These are phyloP conservation scores for Sarocladium strictum DNA, from an alignment of 2,329 filamentous ascomycete species.

Conservation along the genomic window DNA sequence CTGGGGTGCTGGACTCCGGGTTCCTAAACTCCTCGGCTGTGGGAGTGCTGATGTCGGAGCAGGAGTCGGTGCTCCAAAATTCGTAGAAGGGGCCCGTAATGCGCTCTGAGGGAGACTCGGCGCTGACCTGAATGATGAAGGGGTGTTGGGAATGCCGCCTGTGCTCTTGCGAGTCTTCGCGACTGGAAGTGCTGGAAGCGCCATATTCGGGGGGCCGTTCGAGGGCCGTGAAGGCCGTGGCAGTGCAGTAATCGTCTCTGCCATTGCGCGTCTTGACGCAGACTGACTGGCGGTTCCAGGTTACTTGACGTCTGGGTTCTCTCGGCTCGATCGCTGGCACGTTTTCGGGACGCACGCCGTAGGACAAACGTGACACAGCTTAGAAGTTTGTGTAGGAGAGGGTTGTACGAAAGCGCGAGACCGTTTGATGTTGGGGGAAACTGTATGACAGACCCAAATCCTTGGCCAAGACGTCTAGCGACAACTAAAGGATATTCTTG, in stretches of 20 bases:
- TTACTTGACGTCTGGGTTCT: background rate
- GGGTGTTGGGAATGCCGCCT: conserved; percentile 35
- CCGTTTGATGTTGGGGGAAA: background rate
- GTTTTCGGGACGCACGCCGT: background rate
- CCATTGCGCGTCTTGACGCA: background rate
- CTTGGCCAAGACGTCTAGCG: background rate
- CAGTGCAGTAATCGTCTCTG: conserved; percentile 25
- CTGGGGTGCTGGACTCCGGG: conserved; percentile 27
- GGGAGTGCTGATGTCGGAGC: conserved; percentile 49
- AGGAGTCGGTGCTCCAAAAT: conserved; percentile 40
- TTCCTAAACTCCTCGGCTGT: conserved; percentile 39
- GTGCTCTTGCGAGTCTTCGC: conserved; percentile 66
- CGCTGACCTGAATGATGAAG: conserved; percentile 31
- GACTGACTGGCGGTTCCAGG: background rate
- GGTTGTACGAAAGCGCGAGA: background rate
- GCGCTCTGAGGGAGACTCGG: conserved; percentile 46
- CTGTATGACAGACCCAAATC: background rate
- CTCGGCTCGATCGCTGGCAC: background rate
- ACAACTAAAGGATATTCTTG: background rate
- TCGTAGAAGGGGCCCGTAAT: conserved; percentile 54
- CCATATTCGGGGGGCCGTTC: conserved; percentile 63
- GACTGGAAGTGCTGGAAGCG: conserved; percentile 68
- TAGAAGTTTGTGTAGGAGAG: background rate
- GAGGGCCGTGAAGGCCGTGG: conserved; percentile 63
- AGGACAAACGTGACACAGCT: background rate